These are phyloP conservation scores for Rutstroemia sp. DNA, from an alignment of 2,329 filamentous ascomycete genomes.

Conservation along the genomic window DNA sequence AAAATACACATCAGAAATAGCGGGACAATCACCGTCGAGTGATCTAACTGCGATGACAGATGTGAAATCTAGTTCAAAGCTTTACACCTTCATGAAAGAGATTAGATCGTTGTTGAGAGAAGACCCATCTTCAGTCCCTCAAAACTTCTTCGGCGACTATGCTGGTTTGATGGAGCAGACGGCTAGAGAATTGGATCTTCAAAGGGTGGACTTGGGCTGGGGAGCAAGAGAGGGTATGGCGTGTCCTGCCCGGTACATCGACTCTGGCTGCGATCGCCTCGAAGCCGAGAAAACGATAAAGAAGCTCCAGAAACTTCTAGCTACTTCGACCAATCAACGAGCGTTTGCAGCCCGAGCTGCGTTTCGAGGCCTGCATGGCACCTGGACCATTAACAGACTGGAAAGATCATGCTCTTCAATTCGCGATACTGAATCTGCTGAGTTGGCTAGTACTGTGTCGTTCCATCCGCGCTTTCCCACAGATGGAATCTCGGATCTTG, in stretches of 20 bases:
- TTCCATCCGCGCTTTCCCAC: neutral
- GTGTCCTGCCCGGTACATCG: neutral
- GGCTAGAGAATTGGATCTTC: neutral
- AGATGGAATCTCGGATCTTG: neutral
- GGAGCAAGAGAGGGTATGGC: neutral
- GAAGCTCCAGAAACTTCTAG: neutral
- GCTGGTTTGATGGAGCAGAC: neutral
- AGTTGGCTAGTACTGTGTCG: neutral
- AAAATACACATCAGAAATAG: neutral
- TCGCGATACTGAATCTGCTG: neutral
- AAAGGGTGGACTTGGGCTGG: neutral
- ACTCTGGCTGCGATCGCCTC: neutral
- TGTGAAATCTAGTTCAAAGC: neutral
- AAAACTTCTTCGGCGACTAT: conserved; percentile 1
- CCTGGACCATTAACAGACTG: neutral
- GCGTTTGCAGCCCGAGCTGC: neutral
- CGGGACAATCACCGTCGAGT: neutral
- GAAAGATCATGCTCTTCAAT: neutral
- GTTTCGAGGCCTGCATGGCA: neutral
- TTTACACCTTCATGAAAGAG: neutral
- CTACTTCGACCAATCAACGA: neutral
- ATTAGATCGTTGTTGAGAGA: neutral
- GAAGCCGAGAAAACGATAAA: neutral
- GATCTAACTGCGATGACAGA: too few species aligned
- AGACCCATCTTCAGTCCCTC: neutral